Evolutionary conservation across 1,284 basidiomycete species (phyloP), one percentile per base, ranked within the genome.

Genomic region (Erythrobasidium hasegawianum): DNA sequence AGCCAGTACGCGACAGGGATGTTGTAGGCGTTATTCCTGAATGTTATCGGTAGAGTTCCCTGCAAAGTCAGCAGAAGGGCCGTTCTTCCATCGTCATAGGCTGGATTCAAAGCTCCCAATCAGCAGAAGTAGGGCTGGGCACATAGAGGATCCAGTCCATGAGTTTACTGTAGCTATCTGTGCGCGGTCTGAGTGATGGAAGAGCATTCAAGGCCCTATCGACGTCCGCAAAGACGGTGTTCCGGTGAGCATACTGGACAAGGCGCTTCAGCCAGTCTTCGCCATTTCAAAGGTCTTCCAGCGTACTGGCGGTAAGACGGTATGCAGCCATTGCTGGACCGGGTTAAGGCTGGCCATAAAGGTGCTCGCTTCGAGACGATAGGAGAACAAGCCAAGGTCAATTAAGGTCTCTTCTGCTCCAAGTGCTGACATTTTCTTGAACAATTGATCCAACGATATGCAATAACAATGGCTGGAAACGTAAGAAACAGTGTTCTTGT

Each of bases 1-100:
- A 96, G 72, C 95, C 95, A 98, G 69, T 96, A 73, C 14, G 89
- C 85, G 72, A 98, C 79, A 1, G 96, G 95, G 72, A 98, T 97
- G 77, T 98, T 90, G 81, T 99, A 99, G 0, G 87, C 83, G 0
- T 84, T 80, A 2, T 81, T 80, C 57, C 87, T 84, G 78, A 86
- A 97, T 0, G 82, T 77, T 71, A 98, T 94, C 1, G 92, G 94
- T 0, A 99, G 81, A 0, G 97, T 86, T 10, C 96, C 96, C 72
- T 94, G 88, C 1, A 97, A 73, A 67, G 88, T 91, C 66, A 98
- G 84, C 14, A 99, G 83, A 8, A 97, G 83, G 73, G 93, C 89
- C 0, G 90, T 87, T 41, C 94, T 85, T 29, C 95, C 95, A 72
- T 97, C 92, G 78, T 98, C 92, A 80, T 61, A 61, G 18, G 64